Evolutionary conservation across 306 rosid species (phyloP).

Genomic region (Crataegus laevigata): DNA sequence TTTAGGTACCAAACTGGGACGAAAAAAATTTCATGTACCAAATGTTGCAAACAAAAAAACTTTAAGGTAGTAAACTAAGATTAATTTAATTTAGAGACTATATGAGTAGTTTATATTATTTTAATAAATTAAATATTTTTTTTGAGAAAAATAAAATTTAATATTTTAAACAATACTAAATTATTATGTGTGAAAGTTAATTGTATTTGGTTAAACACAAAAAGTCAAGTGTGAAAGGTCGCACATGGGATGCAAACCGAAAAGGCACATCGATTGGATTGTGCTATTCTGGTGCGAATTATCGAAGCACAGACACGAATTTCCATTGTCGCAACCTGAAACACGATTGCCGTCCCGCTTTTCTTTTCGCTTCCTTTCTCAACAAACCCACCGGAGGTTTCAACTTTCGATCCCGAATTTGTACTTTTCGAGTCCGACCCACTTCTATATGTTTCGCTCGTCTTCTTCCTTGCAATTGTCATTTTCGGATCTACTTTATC

Average conservation of each 20-base stretch:
- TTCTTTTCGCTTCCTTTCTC: background rate
- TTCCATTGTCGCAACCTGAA: background rate
- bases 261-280: background rate
- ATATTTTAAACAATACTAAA: too few relatives aligned
- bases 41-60: fast-evolving
- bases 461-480: background rate
- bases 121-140: too few relatives aligned
- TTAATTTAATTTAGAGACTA: too few relatives aligned
- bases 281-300: background rate
- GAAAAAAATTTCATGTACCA: too few relatives aligned
- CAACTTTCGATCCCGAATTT: background rate
- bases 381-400: background rate
- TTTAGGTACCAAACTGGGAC: fast-evolving
- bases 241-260: background rate
- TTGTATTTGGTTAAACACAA: too few relatives aligned
- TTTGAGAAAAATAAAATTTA: too few relatives aligned
- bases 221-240: background rate
- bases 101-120: too few relatives aligned
- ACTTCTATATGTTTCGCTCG: background rate
- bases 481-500: background rate
- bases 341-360: background rate
- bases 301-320: background rate
- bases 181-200: too few relatives aligned
- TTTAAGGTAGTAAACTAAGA: too few relatives aligned
- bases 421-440: background rate